Percentiles rank a stretch among this genome's conserved stretches.
Evolutionary conservation across 2,329 filamentous ascomycete genomes (phyloP).

Genomic region (Xylariales sp.): DNA sequence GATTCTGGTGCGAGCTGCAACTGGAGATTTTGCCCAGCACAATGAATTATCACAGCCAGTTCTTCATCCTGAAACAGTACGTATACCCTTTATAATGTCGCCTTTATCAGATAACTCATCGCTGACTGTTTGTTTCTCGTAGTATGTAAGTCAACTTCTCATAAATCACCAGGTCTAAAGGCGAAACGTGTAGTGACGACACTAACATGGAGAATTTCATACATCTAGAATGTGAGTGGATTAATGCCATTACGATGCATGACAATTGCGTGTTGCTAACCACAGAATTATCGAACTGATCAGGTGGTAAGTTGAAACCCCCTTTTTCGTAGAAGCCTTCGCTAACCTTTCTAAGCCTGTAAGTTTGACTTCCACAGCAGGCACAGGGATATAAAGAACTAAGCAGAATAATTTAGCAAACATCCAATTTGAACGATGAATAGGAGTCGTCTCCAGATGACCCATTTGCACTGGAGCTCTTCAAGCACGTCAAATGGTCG

Average conservation of each 20-base stretch:
- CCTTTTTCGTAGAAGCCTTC: too few relatives aligned
- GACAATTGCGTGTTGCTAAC: too few relatives aligned
- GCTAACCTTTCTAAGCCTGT: not conserved
- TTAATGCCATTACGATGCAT: too few relatives aligned
- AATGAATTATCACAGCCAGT: not conserved
- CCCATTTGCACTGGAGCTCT: slow-evolving; percentile 3
- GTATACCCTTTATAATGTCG: not conserved
- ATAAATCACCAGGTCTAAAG: too few relatives aligned
- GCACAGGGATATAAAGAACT: not conserved
- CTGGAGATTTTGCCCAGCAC: not conserved
- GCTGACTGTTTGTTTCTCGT: too few relatives aligned
- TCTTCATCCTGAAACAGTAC: not conserved
- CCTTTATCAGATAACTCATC: not conserved
- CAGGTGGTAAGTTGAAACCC: too few relatives aligned
- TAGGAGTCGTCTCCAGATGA: slow-evolving; percentile 9
- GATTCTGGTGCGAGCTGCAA: not conserved
- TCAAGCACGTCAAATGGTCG: slow-evolving; percentile 3
- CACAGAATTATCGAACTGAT: too few relatives aligned
- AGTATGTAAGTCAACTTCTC: not conserved
- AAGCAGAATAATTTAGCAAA: not conserved
- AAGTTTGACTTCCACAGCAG: not conserved
- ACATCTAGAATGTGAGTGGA: too few relatives aligned
- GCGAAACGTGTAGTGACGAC: too few relatives aligned
- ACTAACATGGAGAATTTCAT: too few relatives aligned
- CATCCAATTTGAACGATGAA: slow-evolving; percentile 6